Evolutionary conservation across 352 stramenopile species (phyloP).

Genomic region (Phytophthora litchii): DNA sequence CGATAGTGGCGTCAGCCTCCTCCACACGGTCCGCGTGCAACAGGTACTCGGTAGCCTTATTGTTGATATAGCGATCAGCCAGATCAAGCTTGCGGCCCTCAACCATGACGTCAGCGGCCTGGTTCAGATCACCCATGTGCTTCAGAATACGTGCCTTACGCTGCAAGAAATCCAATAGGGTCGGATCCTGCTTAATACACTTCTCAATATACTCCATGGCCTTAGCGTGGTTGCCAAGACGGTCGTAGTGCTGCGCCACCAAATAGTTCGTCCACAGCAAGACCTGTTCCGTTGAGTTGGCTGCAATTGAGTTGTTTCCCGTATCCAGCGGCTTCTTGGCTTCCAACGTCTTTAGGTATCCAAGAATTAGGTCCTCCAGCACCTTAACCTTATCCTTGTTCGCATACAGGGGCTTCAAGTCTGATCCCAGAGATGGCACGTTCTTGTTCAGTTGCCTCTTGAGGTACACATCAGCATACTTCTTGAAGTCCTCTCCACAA

Average conservation of each 20-base stretch:
- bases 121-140: conserved; percentile 90
- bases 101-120: conserved; percentile 93
- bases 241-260: conserved; percentile 92
- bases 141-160: conserved; percentile 95
- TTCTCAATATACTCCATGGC: conserved; percentile 92
- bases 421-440: conserved; percentile 93
- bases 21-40: conserved; percentile 93
- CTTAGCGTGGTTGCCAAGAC: conserved; percentile 83
- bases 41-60: conserved; percentile 98
- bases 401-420: conserved; percentile 92
- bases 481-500: conserved; percentile 75
- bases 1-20: conserved; percentile 94
- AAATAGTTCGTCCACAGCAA: conserved; percentile 94
- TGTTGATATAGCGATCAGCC: conserved; percentile 99
- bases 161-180: conserved; percentile 94
- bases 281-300: conserved; percentile 39
- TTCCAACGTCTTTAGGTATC: conserved; percentile 81
- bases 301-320: conserved; percentile 37
- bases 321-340: conserved; percentile 59
- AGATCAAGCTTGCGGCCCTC: conserved; percentile 94
- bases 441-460: conserved; percentile 87
- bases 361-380: conserved; percentile 76
- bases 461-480: conserved; percentile 62
- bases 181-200: conserved; percentile 93
- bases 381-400: conserved; percentile 64